phyloP scores from a whole-genome alignment of 208 protist species.

The Leishmania tarentolae region DNA sequence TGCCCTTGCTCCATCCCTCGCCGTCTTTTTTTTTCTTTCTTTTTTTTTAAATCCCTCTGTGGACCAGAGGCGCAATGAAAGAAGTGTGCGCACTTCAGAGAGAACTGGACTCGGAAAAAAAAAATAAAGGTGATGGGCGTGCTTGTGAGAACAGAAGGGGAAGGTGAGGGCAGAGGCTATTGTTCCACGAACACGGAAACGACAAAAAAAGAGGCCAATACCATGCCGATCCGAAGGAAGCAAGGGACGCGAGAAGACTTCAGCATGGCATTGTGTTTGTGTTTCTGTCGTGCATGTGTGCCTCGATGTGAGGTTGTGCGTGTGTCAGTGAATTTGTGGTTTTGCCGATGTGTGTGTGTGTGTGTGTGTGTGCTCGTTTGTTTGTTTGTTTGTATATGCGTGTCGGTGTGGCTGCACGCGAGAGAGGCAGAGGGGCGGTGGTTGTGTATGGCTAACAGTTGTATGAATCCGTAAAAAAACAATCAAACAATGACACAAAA shows the following conservation, averaged over 20 bases:
- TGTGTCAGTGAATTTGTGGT: background rate
- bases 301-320: background rate
- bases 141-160: background rate
- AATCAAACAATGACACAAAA: background rate
- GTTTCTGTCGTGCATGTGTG: background rate
- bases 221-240: background rate
- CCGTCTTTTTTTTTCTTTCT: background rate
- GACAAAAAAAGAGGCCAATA: background rate
- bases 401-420: background rate
- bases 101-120: background rate
- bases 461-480: conserved; percentile 7
- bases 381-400: conserved; percentile 3
- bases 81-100: background rate
- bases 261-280: background rate
- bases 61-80: background rate
- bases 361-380: background rate
- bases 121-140: background rate
- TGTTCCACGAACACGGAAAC: background rate
- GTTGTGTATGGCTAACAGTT: background rate
- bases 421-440: background rate
- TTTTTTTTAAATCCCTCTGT: too few species aligned
- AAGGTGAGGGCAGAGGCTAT: background rate
- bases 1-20: background rate
- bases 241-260: background rate
- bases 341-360: background rate